phyloP scores from a whole-genome alignment of 2,329 filamentous ascomycete genomes.

The Fusarium albidum region DNA sequence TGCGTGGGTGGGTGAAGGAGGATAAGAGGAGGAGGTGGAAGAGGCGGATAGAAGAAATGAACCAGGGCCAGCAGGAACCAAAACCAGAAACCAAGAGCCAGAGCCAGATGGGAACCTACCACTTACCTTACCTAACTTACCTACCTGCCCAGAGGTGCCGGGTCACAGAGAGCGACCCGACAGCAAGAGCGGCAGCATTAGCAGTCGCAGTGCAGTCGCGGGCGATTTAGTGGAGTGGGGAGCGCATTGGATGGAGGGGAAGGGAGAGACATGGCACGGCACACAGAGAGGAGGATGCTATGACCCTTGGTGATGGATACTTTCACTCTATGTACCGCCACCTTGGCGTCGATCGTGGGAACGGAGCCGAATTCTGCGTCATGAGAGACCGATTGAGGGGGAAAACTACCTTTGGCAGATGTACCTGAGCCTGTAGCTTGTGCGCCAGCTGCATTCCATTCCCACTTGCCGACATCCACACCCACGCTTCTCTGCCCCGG shows the following conservation, averaged over 20 bases:
- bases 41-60: constrained; percentile 27
- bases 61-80: constrained; percentile 24
- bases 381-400: constrained; percentile 3
- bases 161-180: not conserved
- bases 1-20: constrained; percentile 36
- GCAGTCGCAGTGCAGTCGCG: not conserved
- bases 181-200: constrained; percentile 10
- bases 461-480: constrained; percentile 27
- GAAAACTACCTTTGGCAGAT: constrained; percentile 2
- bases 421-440: constrained; percentile 10
- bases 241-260: constrained; percentile 28
- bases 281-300: constrained; percentile 24
- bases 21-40: constrained; percentile 31
- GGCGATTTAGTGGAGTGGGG: constrained; percentile 1
- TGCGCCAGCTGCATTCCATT: constrained; percentile 19
- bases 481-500: constrained; percentile 14
- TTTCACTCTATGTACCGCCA: constrained; percentile 7
- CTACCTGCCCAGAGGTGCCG: constrained; percentile 19
- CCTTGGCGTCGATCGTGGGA: not conserved
- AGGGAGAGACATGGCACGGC: constrained; percentile 19
- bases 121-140: too few species aligned
- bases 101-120: constrained; percentile 14
- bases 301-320: constrained; percentile 17
- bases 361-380: not conserved
- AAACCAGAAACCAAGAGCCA: not conserved